Percentiles rank a stretch among this genome's conserved stretches.
Conservation (phyloP, 2,329 filamentous ascomycete genomes). For the Lizonia empirigonia region DNA sequence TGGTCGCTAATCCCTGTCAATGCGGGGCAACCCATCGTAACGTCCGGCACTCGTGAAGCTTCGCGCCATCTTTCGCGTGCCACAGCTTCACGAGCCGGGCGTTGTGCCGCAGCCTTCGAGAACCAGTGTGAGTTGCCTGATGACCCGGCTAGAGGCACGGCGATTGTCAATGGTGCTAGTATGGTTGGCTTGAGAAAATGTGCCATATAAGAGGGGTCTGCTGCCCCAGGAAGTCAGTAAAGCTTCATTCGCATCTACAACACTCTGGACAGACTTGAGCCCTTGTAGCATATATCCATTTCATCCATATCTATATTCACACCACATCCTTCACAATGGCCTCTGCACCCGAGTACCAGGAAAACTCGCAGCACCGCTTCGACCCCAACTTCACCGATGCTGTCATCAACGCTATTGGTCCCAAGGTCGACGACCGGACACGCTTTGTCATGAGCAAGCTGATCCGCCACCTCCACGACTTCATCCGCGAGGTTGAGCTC, state of each 20-base stretch:
- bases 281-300: slow-evolving; percentile 1
- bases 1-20: slow-evolving; percentile 55
- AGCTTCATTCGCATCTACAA: neutral
- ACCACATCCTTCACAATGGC: slow-evolving; percentile 15
- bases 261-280: neutral
- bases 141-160: slow-evolving; percentile 32
- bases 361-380: slow-evolving; percentile 55
- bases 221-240: slow-evolving; percentile 7
- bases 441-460: slow-evolving; percentile 67
- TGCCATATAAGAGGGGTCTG: slow-evolving; percentile 26
- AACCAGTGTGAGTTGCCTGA: slow-evolving; percentile 24
- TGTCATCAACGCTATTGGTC: slow-evolving; percentile 75
- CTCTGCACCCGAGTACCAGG: slow-evolving; percentile 31
- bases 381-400: slow-evolving; percentile 78
- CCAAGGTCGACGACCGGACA: slow-evolving; percentile 68
- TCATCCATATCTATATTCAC: neutral
- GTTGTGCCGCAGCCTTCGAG: slow-evolving; percentile 24
- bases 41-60: slow-evolving; percentile 30
- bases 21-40: slow-evolving; percentile 29
- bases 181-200: slow-evolving; percentile 21
- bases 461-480: slow-evolving; percentile 77
- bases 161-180: slow-evolving; percentile 27
- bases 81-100: slow-evolving; percentile 24
- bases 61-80: slow-evolving; percentile 8
- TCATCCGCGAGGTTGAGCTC: slow-evolving; percentile 76